Evolutionary conservation across 768 basidiomycete species (phyloP).

Genomic region (Asterophora lycoperdoides): DNA sequence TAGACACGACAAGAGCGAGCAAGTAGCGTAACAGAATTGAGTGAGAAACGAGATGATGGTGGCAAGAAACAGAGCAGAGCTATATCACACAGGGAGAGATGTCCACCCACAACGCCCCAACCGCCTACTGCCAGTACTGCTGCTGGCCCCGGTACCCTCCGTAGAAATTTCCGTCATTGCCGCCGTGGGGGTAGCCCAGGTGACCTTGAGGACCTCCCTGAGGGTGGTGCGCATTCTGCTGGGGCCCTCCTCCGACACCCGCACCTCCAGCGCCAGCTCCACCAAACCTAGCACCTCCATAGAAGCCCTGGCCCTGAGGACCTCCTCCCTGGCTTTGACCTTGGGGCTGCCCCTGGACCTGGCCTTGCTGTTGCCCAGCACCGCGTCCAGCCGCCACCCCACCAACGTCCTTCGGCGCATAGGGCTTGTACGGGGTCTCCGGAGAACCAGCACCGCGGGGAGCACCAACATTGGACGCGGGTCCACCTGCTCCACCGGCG

Average conservation of each 20-base stretch:
- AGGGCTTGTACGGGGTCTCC: conserved; percentile 73
- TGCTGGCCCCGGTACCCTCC: conserved; percentile 62
- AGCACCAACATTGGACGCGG: conserved; percentile 40
- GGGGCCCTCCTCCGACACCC: conserved; percentile 37
- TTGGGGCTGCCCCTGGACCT: conserved; percentile 48
- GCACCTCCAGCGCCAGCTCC: conserved; percentile 34
- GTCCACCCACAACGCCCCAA: neutral
- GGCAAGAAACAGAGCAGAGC: conserved; percentile 9
- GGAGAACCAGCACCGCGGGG: conserved; percentile 57
- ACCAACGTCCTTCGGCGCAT: conserved; percentile 62
- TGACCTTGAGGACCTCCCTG: conserved; percentile 51
- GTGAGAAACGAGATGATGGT: conserved; percentile 4
- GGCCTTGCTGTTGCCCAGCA: conserved; percentile 38
- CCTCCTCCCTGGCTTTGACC: conserved; percentile 45
- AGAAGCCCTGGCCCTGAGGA: conserved; percentile 49
- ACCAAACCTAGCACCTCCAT: conserved; percentile 43
- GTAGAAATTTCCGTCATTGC: conserved; percentile 65
- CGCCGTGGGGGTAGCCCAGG: conserved; percentile 61
- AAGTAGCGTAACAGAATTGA: conserved; percentile 8
- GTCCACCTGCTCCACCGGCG: conserved; percentile 32
- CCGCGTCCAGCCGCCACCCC: conserved; percentile 43
- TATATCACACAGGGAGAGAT: conserved; percentile 3
- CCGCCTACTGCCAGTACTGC: conserved; percentile 56
- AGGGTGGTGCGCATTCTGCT: conserved; percentile 39
- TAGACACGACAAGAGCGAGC: conserved; percentile 11